Conservation (phyloP, 768 basidiomycete species). For the Collybia mongolica region DNA sequence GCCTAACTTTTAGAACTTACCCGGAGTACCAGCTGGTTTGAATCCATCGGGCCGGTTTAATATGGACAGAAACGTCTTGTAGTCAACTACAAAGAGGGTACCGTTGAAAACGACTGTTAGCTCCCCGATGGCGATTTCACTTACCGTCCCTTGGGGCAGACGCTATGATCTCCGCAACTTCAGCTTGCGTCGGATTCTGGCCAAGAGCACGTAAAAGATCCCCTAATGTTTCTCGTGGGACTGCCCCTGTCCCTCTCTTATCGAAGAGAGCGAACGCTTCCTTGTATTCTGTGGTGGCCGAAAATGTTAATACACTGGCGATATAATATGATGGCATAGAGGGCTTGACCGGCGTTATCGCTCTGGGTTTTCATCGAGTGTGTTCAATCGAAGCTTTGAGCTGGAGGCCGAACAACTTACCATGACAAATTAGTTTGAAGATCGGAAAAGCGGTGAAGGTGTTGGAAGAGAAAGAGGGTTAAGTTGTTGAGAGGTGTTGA, state of each 20-base stretch:
- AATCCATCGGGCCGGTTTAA: conserved; percentile 95
- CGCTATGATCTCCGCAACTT: conserved; percentile 81
- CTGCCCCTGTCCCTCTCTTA: conserved; percentile 90
- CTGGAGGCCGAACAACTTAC: conserved; percentile 15
- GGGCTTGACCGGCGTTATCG: conserved; percentile 36
- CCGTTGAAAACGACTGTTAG: not conserved
- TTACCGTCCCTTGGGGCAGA: conserved; percentile 76
- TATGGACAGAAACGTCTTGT: conserved; percentile 87
- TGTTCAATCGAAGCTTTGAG: not conserved
- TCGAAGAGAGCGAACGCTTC: conserved; percentile 98
- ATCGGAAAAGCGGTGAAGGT: conserved; percentile 6
- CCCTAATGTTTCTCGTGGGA: conserved; percentile 85
- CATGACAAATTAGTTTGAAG: conserved; percentile 22
- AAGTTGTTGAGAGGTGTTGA: conserved; percentile 13
- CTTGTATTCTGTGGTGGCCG: conserved; percentile 72
- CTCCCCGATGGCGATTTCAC: conserved; percentile 4
- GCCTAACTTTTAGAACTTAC: conserved; percentile 43
- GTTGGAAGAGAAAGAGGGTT: conserved; percentile 9
- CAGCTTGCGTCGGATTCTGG: conserved; percentile 99
- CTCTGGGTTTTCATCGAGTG: conserved; percentile 19
- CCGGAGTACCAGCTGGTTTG: conserved; percentile 95
- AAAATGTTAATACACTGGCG: not conserved
- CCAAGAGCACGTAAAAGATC: conserved; percentile 93
- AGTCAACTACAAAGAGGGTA: conserved; percentile 65
- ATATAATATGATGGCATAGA: not conserved